Base-by-base conservation (phyloP, 257 asterid species). In the Gentiana macrophylla region DNA sequence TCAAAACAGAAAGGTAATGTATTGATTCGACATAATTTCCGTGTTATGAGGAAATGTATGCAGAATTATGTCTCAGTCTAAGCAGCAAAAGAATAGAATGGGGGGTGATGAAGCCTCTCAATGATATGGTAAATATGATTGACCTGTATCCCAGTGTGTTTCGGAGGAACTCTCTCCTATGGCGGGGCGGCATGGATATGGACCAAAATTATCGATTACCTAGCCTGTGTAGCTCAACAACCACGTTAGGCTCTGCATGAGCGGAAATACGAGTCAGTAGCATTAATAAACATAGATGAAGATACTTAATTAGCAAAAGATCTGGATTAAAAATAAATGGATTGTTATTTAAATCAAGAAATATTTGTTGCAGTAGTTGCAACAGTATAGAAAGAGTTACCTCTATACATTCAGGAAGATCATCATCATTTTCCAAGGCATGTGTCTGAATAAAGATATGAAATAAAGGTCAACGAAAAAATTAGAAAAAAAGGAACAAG, bases 171-270 rank as follows among this genome's bases (percentile, higher is more conserved):
- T n/a, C 37, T 35, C 37, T 5, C 55, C 37, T 54, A 57, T 24
- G 41, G 45, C 12, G 32, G 49, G 11, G 57, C 34, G 41, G 45
- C 12, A 41, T 49, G 11, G 37, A 35, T 57, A 45, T n/a, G 47
- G 45, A 46, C 35, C 15, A 8, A 75, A 53, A 43, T 63, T 57
- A 53, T 57, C 10, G 57, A 52, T 24, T 50, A 53, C 59, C 59
- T 63, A 70, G 70, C 68, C 73, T 59, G 83, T 75, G 80, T 84
- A 87, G 76, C 74, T 79, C 89, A 70, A 78, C 82, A 84, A 64
- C 88, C 95, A 85, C 62, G 86, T 85, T 83, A 92, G 68, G 77
- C 90, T 88, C 98, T 92, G 94, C 60, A 66, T 70, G 64, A 62
- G 66, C 32, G 62, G 49, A 72, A 67, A 37, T 33, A 52, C 53